A percentile compares a stretch with the other conserved stretches of the same genome.
Conservation (phyloP, 2,329 filamentous ascomycete species). For the Rutstroemia sp. region DNA sequence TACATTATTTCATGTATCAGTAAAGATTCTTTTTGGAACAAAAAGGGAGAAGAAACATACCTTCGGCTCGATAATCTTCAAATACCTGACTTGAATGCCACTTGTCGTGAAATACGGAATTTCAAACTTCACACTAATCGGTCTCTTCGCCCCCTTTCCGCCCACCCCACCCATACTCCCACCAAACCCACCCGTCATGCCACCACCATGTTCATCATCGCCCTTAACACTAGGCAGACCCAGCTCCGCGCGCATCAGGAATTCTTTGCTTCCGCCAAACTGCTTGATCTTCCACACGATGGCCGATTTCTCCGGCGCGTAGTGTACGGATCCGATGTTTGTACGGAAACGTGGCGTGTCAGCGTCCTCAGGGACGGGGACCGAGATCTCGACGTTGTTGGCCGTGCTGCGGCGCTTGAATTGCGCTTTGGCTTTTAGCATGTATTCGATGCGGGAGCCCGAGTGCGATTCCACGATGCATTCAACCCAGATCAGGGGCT, state of each 20-base stretch:
- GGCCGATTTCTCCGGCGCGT: conserved; percentile 92
- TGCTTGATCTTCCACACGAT: conserved; percentile 99
- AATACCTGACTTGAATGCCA: conserved; percentile 94
- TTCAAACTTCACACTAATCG: conserved; percentile 98
- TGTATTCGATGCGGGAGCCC: conserved; percentile 93
- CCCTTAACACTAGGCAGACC: conserved; percentile 90
- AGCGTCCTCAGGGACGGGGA: conserved; percentile 94
- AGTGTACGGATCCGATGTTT: conserved; percentile 95
- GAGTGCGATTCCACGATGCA: conserved; percentile 95
- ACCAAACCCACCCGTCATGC: conserved; percentile 96
- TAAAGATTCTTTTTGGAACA: not conserved
- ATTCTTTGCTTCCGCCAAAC: conserved; percentile 97
- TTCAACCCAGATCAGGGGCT: conserved; percentile 98
- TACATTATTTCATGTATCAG: conserved; percentile 33
- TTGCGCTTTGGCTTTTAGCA: conserved; percentile 96
- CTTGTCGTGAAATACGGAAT: conserved; percentile 99
- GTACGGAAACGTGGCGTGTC: conserved; percentile 94
- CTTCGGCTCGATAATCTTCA: conserved; percentile 99
- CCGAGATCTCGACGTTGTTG: conserved; percentile 97
- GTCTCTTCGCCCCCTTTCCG: conserved; percentile 83
- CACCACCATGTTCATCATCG: conserved; percentile 90
- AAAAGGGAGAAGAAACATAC: conserved; percentile 42
- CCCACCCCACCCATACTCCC: conserved; percentile 91
- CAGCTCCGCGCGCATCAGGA: conserved; percentile 94
- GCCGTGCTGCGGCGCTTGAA: conserved; percentile 97